Conservation (phyloP, 1,284 basidiomycete genomes). For the Cerrena zonata region DNA sequence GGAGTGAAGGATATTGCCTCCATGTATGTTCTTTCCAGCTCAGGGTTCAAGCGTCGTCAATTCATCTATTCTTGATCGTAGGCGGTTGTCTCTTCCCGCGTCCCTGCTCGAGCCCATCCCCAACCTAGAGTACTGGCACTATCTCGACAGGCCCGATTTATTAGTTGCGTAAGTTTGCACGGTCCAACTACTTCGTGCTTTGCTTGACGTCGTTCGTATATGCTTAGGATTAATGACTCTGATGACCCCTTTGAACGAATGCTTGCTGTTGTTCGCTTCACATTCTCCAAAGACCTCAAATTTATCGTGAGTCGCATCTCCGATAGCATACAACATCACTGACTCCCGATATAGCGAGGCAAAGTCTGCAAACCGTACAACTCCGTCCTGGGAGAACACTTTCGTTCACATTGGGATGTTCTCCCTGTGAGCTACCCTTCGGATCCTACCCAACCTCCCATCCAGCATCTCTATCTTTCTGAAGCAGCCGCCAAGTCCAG, state of each 20-base stretch:
- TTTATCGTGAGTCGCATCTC: slow-evolving; percentile 68
- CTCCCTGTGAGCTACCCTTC: slow-evolving; percentile 52
- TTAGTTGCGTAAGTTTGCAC: slow-evolving; percentile 73
- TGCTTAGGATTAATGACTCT: slow-evolving; percentile 75
- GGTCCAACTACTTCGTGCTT: not conserved
- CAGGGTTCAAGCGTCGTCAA: not conserved
- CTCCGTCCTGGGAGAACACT: slow-evolving; percentile 88
- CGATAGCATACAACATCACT: slow-evolving; percentile 1
- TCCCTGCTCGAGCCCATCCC: slow-evolving; percentile 87
- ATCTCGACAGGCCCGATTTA: slow-evolving; percentile 87
- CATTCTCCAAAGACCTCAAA: slow-evolving; percentile 93
- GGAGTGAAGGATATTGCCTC: slow-evolving; percentile 88
- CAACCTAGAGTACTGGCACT: slow-evolving; percentile 94
- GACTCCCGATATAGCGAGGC: slow-evolving; percentile 53
- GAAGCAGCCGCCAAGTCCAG: slow-evolving; percentile 26
- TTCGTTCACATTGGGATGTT: slow-evolving; percentile 82
- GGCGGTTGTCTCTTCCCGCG: slow-evolving; percentile 84
- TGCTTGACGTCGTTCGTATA: not conserved
- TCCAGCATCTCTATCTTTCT: slow-evolving; percentile 41
- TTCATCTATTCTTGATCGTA: slow-evolving; percentile 25
- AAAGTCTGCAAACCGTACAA: slow-evolving; percentile 96
- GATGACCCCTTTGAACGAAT: slow-evolving; percentile 88
- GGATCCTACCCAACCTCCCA: slow-evolving; percentile 42
- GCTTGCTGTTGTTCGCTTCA: slow-evolving; percentile 83
- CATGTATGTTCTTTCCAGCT: slow-evolving; percentile 48